Evolutionary conservation across 345 rosid genomes (phyloP), one percentile per base, ranked within the genome.

Genomic region (Capsella bursapastoris): DNA sequence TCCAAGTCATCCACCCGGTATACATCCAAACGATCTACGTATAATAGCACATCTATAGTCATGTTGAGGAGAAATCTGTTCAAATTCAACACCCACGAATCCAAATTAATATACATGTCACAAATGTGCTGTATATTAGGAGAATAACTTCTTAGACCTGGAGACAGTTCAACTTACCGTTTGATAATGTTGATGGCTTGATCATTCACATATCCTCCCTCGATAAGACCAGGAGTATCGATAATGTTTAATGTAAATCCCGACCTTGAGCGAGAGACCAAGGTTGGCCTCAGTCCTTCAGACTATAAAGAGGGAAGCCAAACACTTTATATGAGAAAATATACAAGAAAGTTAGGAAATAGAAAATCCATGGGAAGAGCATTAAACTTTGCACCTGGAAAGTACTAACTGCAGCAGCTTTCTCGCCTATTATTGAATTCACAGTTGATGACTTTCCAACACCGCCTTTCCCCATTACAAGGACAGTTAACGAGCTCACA

Each of bases 381-480:
- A 47, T 50, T 45, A 48, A 48, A 49, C 32, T 41, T 38, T 38
- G 50, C 60, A 89, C 97, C 90, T 90, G 92, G 68, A 91, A 91
- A 57, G 96, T 83, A 75, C 85, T 89, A 64, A 89, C 90, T 68
- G 88, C 74, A 69, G 86, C 87, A 53, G 81, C 93, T 52, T 80
- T 84, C 83, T 91, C 97, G 51, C 96, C 90, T 14, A 88, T 69
- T 51, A 91, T 84, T 37, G 97, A 91, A 73, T 89, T 91, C 43
- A 91, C 90, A 53, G 97, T 88, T 2, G 97, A 91, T 11, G 97
- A 91, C 71, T 91, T 91, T 47, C 96, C 97, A 59, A 88, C 89
- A 44, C 97, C 96, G n/a, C 93, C 96, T 83, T 91, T 91, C 57
- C 97, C 97, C 89, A 91, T 80, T 38, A 89, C 97, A 74, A 91